Evolutionary conservation across 176 grass and related monocot genomes (phyloP).

Genomic region (Themeda triandra): DNA sequence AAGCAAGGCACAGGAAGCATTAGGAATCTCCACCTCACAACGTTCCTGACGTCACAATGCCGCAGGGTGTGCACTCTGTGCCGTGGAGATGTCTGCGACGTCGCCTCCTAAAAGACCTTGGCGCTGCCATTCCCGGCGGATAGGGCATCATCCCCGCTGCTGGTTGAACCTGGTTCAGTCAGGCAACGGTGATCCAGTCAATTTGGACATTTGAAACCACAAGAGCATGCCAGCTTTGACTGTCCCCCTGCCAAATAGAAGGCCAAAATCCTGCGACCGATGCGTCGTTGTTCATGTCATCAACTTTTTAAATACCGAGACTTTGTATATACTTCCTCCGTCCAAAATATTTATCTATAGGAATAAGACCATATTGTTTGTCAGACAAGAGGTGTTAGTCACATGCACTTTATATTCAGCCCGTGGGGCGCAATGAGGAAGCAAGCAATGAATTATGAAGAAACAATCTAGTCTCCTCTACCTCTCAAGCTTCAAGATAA

Average conservation of each 20-base stretch:
- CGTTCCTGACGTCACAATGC: neutral
- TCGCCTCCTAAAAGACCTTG: slow-evolving; percentile 22
- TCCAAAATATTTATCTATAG: too few relatives aligned
- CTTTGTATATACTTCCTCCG: slow-evolving; percentile 45
- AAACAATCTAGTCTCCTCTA: too few relatives aligned
- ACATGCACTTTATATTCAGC: too few relatives aligned
- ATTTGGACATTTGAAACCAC: neutral
- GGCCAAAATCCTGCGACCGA: neutral
- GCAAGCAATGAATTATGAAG: too few relatives aligned
- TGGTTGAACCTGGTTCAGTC: neutral
- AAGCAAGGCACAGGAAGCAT: neutral
- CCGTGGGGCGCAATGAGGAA: too few relatives aligned
- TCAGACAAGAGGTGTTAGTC: too few relatives aligned
- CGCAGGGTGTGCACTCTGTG: slow-evolving; percentile 86
- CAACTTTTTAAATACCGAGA: neutral
- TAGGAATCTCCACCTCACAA: neutral
- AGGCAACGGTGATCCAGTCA: neutral
- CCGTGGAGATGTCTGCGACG: slow-evolving; percentile 68
- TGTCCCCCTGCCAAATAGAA: neutral
- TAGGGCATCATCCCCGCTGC: neutral
- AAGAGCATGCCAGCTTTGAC: too few relatives aligned
- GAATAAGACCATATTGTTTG: too few relatives aligned
- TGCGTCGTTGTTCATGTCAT: neutral
- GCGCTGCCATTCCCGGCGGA: neutral
- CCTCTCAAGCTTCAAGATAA: too few relatives aligned